Evolutionary conservation across 2,329 filamentous ascomycete species (phyloP), one percentile per base, ranked within the genome.

Genomic region (Alternaria consortialis): DNA sequence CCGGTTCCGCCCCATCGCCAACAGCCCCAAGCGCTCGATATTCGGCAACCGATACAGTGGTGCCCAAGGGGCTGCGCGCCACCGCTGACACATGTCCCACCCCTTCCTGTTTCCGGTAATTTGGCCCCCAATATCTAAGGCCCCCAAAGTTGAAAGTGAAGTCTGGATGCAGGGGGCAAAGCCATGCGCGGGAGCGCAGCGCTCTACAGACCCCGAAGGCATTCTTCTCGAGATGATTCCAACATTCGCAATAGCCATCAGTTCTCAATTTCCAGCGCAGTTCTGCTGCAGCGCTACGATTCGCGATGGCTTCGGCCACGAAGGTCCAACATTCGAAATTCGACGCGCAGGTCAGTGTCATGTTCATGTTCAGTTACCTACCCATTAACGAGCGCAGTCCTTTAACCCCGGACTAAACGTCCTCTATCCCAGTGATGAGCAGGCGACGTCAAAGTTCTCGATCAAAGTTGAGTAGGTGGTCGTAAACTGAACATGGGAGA

Each of bases 381-480:
- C 6, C 25, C 34, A 32, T 47, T 62, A 13, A 62, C 40, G 9
- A 25, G 23, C 42, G 23, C 29, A 62, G 59, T 53, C 56, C 37
- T 61, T 70, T 31, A 69, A 67, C 17, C 48, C 53, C 7, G 68
- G 68, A 23, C 53, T 70, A 6, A 48, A 66, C 25, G 42, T 61
- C 12, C 46, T 70, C 23, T 67, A 64, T 48, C 68, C 68, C 5
- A 62, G 57, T 23, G 66, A 68, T 48, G 65, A 70, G 23, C 47
- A 60, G 17, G 23, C 51, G 23, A 29, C 56, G 13, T 56, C 51
- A 12, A 66, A 67, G 32, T 17, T 53, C 15, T 53, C 59, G 20
- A 58, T 17, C 23, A 68, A 66, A 46, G 42, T 67, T 34, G 66
- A 69, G 65, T 68, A 60, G 17, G 59, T 48, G 29, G 51, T 12